Evolutionary conservation across 768 basidiomycete species (phyloP).

Genomic region (Rhodotorula paludigena): DNA sequence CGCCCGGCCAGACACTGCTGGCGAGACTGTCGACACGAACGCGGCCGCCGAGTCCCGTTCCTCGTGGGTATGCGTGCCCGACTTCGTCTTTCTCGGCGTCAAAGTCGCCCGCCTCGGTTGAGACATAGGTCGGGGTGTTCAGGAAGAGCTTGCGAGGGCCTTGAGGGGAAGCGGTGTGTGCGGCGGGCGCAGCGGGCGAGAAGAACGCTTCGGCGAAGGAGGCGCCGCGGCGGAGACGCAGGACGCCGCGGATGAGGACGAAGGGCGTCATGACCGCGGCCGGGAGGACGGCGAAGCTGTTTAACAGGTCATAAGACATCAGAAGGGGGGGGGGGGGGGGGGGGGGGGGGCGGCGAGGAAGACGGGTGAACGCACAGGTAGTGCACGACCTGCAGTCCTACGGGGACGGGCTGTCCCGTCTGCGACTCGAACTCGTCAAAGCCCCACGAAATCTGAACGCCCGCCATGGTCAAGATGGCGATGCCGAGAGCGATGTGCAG

Average conservation of each 20-base stretch:
- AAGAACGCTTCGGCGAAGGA: constrained; percentile 23
- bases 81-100: constrained; percentile 2
- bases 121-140: constrained; percentile 12
- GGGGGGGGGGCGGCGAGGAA: background rate
- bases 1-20: constrained; percentile 4
- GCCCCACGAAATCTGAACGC: constrained; percentile 25
- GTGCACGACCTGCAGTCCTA: constrained; percentile 9
- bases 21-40: background rate
- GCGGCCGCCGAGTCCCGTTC: background rate
- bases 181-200: background rate
- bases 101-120: background rate
- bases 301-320: too few species aligned
- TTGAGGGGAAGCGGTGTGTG: background rate
- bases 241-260: constrained; percentile 11
- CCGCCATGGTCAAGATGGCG: constrained; percentile 7
- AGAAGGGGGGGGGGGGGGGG: background rate
- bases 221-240: constrained; percentile 6
- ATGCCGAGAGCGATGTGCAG: constrained; percentile 19
- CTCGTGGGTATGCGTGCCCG: constrained; percentile 2
- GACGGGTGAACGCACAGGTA: background rate
- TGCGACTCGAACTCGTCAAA: constrained; percentile 1
- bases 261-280: constrained; percentile 13
- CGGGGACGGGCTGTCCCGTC: background rate
- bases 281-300: constrained; percentile 19
- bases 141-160: constrained; percentile 22